phyloP scores from a whole-genome alignment of 257 asterid species.

The Solanum rostratum region DNA sequence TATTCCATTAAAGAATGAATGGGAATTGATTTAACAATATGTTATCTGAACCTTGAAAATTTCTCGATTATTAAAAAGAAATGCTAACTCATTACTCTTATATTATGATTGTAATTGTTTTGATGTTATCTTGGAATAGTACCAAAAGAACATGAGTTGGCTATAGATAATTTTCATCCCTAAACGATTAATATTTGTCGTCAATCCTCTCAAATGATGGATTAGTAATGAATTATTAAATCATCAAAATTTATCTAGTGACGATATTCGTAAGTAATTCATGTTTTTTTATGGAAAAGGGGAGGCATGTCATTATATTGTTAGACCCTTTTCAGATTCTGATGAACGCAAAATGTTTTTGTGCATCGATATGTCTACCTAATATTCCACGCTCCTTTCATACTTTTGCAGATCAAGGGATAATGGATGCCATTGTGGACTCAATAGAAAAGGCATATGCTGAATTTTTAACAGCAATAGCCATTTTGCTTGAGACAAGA shows the following conservation, averaged over 20 bases:
- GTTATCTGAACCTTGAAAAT: background rate
- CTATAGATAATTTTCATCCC: background rate
- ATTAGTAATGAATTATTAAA: background rate
- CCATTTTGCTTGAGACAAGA: slow-evolving; percentile 1
- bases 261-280: background rate
- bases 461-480: background rate
- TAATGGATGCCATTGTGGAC: slow-evolving; percentile 10
- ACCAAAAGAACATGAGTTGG: background rate
- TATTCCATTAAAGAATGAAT: no score
- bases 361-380: background rate
- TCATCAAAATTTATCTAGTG: background rate
- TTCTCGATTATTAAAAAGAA: background rate
- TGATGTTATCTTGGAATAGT: background rate
- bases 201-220: background rate
- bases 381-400: background rate
- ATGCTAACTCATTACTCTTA: background rate
- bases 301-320: background rate
- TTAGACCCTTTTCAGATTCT: background rate
- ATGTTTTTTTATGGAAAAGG: background rate
- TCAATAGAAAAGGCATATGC: slow-evolving; percentile 5
- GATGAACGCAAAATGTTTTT: background rate
- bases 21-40: no score
- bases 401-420: background rate
- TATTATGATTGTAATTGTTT: background rate
- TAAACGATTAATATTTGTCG: no score